Conservation (phyloP, 768 basidiomycete genomes). For the Auriscalpium microsporum region DNA sequence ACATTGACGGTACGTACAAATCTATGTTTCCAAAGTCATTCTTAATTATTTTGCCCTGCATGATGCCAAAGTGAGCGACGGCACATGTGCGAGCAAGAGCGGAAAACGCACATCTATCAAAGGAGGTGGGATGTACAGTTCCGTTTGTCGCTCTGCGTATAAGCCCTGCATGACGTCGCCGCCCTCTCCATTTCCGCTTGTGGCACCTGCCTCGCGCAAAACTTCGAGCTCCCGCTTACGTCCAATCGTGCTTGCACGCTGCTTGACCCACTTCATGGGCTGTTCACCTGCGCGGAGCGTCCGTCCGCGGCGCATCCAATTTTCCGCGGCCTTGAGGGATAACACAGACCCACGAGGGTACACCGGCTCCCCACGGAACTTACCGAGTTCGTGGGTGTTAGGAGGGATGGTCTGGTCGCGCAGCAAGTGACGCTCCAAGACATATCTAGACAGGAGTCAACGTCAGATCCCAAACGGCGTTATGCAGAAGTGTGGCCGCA, state of each 20-base stretch:
- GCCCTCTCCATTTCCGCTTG: slow-evolving; percentile 15
- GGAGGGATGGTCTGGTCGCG: slow-evolving; percentile 82
- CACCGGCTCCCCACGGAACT: slow-evolving; percentile 89
- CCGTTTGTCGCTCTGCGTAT: slow-evolving; percentile 81
- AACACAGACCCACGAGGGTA: slow-evolving; percentile 80
- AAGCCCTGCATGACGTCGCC: slow-evolving; percentile 77
- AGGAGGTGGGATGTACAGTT: slow-evolving; percentile 68
- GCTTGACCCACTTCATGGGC: slow-evolving; percentile 85
- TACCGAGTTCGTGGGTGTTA: slow-evolving; percentile 64
- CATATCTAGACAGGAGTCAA: slow-evolving; percentile 47
- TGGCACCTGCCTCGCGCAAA: slow-evolving; percentile 31
- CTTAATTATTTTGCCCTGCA: slow-evolving; percentile 84
- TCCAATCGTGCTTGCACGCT: slow-evolving; percentile 73
- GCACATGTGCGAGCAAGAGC: slow-evolving; percentile 3
- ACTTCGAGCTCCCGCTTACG: slow-evolving; percentile 66
- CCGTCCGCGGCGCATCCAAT: slow-evolving; percentile 89
- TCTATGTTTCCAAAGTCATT: slow-evolving; percentile 98
- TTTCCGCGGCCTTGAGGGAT: slow-evolving; percentile 84
- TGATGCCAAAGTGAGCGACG: not conserved
- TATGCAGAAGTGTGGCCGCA: slow-evolving; percentile 28
- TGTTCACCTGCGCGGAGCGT: slow-evolving; percentile 64
- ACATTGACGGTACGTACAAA: slow-evolving; percentile 90
- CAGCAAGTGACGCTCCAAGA: slow-evolving; percentile 78
- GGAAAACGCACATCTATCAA: slow-evolving; percentile 49
- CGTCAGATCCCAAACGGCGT: not conserved